Base-by-base conservation (phyloP, 345 rosid species). In the Ricinus communis region DNA sequence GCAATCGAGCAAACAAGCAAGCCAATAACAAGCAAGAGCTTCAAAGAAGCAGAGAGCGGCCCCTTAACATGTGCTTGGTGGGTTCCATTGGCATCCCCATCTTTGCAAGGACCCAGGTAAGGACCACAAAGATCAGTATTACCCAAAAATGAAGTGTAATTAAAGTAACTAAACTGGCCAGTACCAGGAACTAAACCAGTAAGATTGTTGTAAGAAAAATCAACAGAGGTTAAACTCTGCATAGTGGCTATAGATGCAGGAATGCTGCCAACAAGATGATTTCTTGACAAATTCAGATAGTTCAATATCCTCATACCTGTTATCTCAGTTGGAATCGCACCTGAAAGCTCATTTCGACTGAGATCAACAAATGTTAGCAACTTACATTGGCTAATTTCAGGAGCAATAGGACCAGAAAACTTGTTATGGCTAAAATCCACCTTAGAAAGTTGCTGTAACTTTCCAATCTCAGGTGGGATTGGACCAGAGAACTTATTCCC, bases 161-260 rank as follows among this genome's bases (percentile, higher is more conserved):
- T 93, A 31, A 93, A 93, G 82, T 88, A 93, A 76, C 98, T 87
- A 71, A 93, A 93, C 63, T 93, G 96, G 57, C 98, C 96, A 46
- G 89, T 84, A 0, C 90, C 89, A 15, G 98, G 98, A 73, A 93
- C 98, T 47, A 93, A 83, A 71, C 98, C 98, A 66, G 96, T 79
- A 50, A 93, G 96, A 71, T 90, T 90, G 83, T 93, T 93, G 70
- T 87, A 93, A 1, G 96, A 90, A 74, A 93, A 93, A 84, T 93
- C 98, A 53, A 93, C 93, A 8, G 96, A 88, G 7, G 98, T 93
- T 72, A 93, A 85, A 76, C 96, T 90, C 82, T 90, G 98, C 98
- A 93, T 93, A 43, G 84, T 71, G 25, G 98, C 73, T 66, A 93
- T 84, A 1, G 98, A 83, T 7, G 86, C 30, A 16, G 98, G 98